These are phyloP conservation scores for Mycena vitilis DNA, from an alignment of 768 basidiomycete genomes.

Conservation along the genomic window DNA sequence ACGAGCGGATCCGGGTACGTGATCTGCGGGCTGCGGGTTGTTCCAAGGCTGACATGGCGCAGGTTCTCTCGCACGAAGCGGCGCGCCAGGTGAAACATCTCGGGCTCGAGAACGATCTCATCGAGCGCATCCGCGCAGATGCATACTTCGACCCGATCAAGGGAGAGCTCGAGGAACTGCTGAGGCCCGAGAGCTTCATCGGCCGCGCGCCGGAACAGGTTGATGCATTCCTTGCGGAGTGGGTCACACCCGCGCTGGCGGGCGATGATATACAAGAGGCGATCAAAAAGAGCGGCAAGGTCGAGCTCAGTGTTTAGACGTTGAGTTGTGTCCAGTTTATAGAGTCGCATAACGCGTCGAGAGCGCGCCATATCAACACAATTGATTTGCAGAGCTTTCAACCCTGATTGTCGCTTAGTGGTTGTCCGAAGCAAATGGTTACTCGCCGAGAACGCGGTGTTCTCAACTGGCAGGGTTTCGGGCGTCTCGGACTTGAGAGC, in stretches of 20 bases:
- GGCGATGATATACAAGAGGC: constrained; percentile 65
- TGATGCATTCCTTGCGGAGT: constrained; percentile 85
- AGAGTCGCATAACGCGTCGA: too few species aligned
- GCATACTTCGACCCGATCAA: constrained; percentile 91
- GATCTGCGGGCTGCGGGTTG: background rate
- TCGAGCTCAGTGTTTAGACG: constrained; percentile 71
- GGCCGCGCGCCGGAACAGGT: constrained; percentile 98
- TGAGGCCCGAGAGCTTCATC: constrained; percentile 90
- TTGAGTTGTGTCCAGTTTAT: too few species aligned
- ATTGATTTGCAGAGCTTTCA: too few species aligned
- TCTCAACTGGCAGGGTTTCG: too few species aligned
- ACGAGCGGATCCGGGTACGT: constrained; percentile 91
- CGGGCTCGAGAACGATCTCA: constrained; percentile 96
- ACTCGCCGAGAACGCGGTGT: too few species aligned
- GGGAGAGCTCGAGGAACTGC: constrained; percentile 75
- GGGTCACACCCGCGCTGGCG: constrained; percentile 85
- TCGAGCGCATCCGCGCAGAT: constrained; percentile 84
- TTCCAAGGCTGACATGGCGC: background rate
- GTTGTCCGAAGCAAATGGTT: too few species aligned
- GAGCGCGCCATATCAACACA: too few species aligned
- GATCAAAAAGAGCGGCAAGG: constrained; percentile 62
- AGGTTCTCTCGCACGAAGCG: constrained; percentile 95
- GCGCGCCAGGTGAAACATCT: constrained; percentile 94
- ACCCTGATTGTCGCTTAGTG: too few species aligned
- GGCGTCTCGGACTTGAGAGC: too few species aligned